phyloP scores from a whole-genome alignment of 2,329 filamentous ascomycete species.

The Venturia effusa region DNA sequence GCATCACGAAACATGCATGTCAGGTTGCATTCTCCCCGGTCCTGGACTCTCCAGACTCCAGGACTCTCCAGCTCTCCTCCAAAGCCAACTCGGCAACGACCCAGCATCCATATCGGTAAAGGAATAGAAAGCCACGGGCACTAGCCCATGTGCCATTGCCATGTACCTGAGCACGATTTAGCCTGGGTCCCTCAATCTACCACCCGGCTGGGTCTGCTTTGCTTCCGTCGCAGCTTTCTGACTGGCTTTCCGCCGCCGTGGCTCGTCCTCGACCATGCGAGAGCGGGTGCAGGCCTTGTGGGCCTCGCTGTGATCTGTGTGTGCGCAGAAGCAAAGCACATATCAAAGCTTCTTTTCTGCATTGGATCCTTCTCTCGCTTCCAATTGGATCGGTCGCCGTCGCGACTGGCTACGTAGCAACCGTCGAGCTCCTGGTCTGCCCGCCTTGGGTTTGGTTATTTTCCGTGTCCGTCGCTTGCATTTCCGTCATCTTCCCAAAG shows the following conservation, averaged over 20 bases:
- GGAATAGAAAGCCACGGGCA: background rate
- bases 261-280: background rate
- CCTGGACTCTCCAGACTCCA: background rate
- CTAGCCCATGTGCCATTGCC: background rate
- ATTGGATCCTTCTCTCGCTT: background rate
- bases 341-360: slow-evolving; percentile 1
- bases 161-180: background rate
- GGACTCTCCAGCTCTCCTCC: background rate
- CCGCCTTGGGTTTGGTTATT: background rate
- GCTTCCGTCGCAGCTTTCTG: background rate
- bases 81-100: background rate
- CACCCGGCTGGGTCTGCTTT: background rate
- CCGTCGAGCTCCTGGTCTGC: background rate
- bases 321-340: background rate
- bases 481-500: background rate
- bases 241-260: background rate
- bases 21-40: no score
- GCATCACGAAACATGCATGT: background rate
- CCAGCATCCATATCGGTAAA: background rate
- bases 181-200: background rate
- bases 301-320: background rate
- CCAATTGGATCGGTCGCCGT: background rate
- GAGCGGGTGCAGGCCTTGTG: background rate
- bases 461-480: background rate
- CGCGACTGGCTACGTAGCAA: background rate